Conservation (phyloP, 148 eudicot genomes). For the Oxyria digyna region DNA sequence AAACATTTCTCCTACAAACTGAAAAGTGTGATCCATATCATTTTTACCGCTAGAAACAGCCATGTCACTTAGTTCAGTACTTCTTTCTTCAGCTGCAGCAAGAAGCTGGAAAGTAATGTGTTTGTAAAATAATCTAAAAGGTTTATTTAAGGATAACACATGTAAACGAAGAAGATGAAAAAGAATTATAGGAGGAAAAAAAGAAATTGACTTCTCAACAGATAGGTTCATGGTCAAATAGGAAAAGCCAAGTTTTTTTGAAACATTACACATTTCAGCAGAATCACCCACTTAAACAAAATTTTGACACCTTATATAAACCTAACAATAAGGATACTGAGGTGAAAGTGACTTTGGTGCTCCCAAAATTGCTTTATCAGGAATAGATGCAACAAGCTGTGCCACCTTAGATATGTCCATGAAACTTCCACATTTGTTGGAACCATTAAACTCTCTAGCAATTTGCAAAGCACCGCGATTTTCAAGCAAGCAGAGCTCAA, state of each 20-base stretch:
- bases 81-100: constrained; percentile 51
- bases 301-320: neutral
- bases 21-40: constrained; percentile 28
- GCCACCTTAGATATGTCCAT: constrained; percentile 38
- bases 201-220: neutral
- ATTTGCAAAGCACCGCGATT: constrained; percentile 50
- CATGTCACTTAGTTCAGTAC: constrained; percentile 16
- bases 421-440: constrained; percentile 23
- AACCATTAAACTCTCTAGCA: constrained; percentile 40
- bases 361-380: constrained; percentile 63
- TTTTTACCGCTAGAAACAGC: constrained; percentile 12
- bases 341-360: constrained; percentile 68
- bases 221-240: neutral
- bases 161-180: neutral
- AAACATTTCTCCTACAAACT: constrained; percentile 64
- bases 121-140: constrained; percentile 55
- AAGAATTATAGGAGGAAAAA: neutral
- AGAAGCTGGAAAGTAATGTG: constrained; percentile 51
- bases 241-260: neutral
- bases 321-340: constrained; percentile 60
- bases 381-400: constrained; percentile 79
- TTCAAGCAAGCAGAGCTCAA: constrained; percentile 63
- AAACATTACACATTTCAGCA: neutral
- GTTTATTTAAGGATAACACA: constrained; percentile 31
- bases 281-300: neutral